Base-by-base conservation (phyloP, 2,329 filamentous ascomycete genomes). In the Cladosporium sp. region DNA sequence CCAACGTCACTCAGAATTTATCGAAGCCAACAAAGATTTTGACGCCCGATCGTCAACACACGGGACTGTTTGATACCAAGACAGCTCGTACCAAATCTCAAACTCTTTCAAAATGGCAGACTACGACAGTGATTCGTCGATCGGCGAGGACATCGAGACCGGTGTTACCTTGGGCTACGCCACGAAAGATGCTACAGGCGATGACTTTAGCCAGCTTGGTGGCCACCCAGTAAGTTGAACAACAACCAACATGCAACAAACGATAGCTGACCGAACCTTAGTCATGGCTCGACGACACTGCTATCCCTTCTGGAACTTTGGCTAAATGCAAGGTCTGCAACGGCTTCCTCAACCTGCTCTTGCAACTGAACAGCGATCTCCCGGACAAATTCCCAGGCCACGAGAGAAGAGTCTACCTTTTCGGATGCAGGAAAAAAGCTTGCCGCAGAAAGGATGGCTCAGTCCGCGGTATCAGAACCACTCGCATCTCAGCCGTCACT, bases 161-260 rank as follows among this genome's bases (percentile, higher is more conserved):
- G 92, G 91, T 71, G 93, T 97, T 2, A 86, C 97, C 1, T 85
- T 99, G 14, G 95, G 95, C 4, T 99, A 96, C 78, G 91, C 92
- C 3, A 91, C 91, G 1, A 88, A 89, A 75, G 92, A 96, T 65
- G 81, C 88, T 15, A 90, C 89, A 65, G 89, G 92, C 69, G 94
- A 99, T 78, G 86, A 87, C 14, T 90, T 96, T 74, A 97, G 92
- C 78, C 92, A 94, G 71, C 83, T 99, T 12, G 95, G 95, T 71
- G 95, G 95, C 64, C 85, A 83, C 73, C 92, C 95, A 62, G 94
- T 97, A 89, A 73, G 89, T 81, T 57, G 28, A 30, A 3, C 49
- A 18, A 8, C n/a, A 47, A 47, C n/a, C n/a, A 8, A 47, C 41
- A 47, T 21, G 12, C 41, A 24, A 21, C 41, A 4, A 24, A 21